These are phyloP conservation scores for Chamaecyparis obtusa DNA, from an alignment of 75 land plant genomes.

Conservation along the genomic window DNA sequence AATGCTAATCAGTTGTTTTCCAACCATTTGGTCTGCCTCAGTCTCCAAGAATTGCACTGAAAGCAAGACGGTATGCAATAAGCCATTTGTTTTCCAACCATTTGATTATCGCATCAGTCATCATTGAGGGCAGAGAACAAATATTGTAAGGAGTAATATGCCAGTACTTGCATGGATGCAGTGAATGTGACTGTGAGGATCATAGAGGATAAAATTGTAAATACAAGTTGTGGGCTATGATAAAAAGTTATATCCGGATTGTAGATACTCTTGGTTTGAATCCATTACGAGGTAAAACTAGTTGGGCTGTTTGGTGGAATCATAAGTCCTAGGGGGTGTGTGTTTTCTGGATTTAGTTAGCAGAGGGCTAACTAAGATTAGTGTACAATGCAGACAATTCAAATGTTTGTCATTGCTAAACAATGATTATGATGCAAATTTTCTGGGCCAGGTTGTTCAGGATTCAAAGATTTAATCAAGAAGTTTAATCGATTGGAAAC, in stretches of 20 bases:
- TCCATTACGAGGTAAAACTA: not conserved
- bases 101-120: not conserved
- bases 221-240: not conserved
- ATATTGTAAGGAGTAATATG: not conserved
- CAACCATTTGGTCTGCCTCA: constrained; percentile 5
- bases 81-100: too few species aligned
- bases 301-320: not conserved
- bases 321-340: not conserved
- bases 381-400: not conserved
- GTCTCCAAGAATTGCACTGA: not conserved
- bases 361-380: not conserved
- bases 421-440: not conserved
- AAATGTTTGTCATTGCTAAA: not conserved
- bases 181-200: not conserved
- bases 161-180: not conserved
- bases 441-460: not conserved
- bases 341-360: not conserved
- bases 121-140: not conserved
- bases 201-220: not conserved
- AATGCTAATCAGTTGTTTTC: not conserved
- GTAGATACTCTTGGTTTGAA: not conserved
- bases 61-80: not conserved
- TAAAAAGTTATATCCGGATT: not conserved
- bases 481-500: not conserved
- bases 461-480: not conserved